Evolutionary conservation across 2,329 filamentous ascomycete species (phyloP), one percentile per base, ranked within the genome.

Genomic region (Colletotrichum lupini): DNA sequence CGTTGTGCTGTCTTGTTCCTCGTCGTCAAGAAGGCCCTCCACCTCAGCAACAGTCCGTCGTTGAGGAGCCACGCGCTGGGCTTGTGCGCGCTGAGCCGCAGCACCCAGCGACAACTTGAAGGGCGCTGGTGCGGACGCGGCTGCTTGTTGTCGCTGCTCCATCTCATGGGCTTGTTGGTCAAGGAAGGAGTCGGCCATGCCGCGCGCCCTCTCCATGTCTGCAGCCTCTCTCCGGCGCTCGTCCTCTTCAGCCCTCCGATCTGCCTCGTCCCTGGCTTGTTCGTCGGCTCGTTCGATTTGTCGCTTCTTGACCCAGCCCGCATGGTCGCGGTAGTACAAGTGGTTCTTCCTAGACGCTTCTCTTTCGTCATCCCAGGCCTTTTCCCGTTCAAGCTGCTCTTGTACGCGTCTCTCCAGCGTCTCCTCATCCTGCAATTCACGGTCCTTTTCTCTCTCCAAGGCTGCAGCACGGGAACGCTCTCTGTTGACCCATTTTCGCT

Each of bases 21-120:
- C 97, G 82, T 98, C 95, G 84, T 98, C 97, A 76, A 99, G 87
- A 0, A 99, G 87, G 37, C 95, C 95, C 85, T 98, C 97, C 68
- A 99, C 94, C 80, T 99, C 97, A 69, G 95, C 95, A 74, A 97
- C 92, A 0, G 95, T 97, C 74, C 95, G 93, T 73, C 94, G 90
- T 71, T 90, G 87, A 0, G 90, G 85, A 16, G 87, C 87, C 1
- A 84, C 84, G 53, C 87, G 86, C 71, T 89, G 89, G 0, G 88
- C 88, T 62, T 90, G 88, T 0, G 88, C 88, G 77, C 88, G 95
- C 81, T 97, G 95, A 0, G 95, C 94, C 0, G 95, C 94, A 1
- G 95, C 95, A 67, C 95, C 95, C 30, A 98, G 92, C 1, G 95
- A 98, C 70, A 98, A 89, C 82, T 98, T 98, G 89, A 98, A 97